Percentiles rank a stretch among this genome's conserved stretches.
Conservation (phyloP, 2,329 filamentous ascomycete species). For the Hypoxylon sp. region DNA sequence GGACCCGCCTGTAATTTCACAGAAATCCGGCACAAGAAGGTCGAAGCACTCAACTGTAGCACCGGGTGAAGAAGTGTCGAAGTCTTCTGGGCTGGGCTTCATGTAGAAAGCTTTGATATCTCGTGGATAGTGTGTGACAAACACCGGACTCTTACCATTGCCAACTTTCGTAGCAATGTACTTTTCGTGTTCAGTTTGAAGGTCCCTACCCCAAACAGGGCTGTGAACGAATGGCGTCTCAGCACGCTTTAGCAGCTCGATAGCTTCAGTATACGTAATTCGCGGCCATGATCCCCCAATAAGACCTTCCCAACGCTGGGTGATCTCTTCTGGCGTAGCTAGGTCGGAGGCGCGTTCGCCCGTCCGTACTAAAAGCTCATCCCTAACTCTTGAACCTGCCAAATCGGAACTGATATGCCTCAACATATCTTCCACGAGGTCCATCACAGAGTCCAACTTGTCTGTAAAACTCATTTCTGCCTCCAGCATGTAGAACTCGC, state of each 20-base stretch:
- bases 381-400: constrained; percentile 59
- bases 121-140: constrained; percentile 94
- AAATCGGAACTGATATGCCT: constrained; percentile 64
- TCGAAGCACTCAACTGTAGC: constrained; percentile 90
- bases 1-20: constrained; percentile 89
- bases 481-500: constrained; percentile 99
- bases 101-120: constrained; percentile 94
- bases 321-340: constrained; percentile 67
- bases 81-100: constrained; percentile 55
- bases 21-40: constrained; percentile 86
- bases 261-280: constrained; percentile 85
- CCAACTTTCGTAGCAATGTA: constrained; percentile 78
- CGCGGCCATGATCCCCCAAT: constrained; percentile 76
- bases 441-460: constrained; percentile 79
- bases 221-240: constrained; percentile 75
- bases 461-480: constrained; percentile 87
- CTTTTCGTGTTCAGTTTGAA: constrained; percentile 94
- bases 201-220: constrained; percentile 79
- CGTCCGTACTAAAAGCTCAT: constrained; percentile 61
- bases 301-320: constrained; percentile 80
- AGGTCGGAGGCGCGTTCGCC: constrained; percentile 62
- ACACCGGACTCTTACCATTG: constrained; percentile 76
- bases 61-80: constrained; percentile 43
- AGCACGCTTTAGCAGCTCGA: constrained; percentile 75
- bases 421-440: constrained; percentile 84